Base-by-base conservation (phyloP, 352 stramenopile genomes). In the Phytopythium aichiense region DNA sequence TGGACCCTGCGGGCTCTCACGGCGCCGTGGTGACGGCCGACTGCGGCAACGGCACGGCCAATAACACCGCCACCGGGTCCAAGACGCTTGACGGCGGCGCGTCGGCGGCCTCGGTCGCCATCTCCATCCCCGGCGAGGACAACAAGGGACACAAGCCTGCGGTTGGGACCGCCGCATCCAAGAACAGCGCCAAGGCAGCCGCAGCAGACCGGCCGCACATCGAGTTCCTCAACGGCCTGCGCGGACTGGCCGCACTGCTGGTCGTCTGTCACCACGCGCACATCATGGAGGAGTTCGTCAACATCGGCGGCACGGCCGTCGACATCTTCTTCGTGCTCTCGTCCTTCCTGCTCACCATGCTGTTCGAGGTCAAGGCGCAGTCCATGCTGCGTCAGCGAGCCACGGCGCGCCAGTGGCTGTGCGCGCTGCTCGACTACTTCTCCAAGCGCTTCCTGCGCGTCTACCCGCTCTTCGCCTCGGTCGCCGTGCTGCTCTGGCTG, bases 271-370 rank as follows among this genome's bases (percentile, higher is more conserved):
- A 65, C 8, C 64, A 71, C 61, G 50, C 25, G 20, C 61, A 74
- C 49, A 73, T 75, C 54, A 70, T 76, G 56, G 74, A 76, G 63
- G 63, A 69, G 45, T 63, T 72, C 43, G 20, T 77, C 8, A 73
- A 77, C 56, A 45, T 81, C 25, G 76, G 76, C 16, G 63, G 60
- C 30, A 58, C 73, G 2, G 73, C 66, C 4, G 74, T 86, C 28
- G 73, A 86, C 63, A 68, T 63, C 45, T 86, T 86, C 61, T 86
- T 86, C 52, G 76, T 86, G 25, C 56, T 86, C 42, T 86, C 76
- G 31, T 73, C 72, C 23, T 85, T 80, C 46, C 58, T 84, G 23
- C 66, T 84, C 5, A 84, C 73, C 51, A 77, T 77, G 71, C 71
- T 82, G n/a, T 77, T 81, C 49, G 79, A 81, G 61, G 73, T 71